A percentile compares a stretch with the other conserved stretches of the same genome.
phyloP scores from a whole-genome alignment of 768 basidiomycete genomes.

The Naganishia kalamii region DNA sequence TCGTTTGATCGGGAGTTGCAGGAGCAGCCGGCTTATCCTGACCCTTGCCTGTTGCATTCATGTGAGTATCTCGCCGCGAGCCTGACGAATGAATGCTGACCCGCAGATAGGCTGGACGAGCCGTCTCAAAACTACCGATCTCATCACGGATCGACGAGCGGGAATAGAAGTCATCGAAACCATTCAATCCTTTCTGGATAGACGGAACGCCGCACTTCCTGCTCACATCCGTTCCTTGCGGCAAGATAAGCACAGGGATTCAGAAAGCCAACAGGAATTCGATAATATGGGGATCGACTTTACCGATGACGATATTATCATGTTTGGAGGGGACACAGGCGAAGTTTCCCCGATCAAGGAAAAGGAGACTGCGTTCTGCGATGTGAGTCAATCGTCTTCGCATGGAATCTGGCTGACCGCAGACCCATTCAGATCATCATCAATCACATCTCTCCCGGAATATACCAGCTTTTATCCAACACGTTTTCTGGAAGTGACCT shows the following conservation, averaged over 20 bases:
- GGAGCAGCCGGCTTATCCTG: conserved; percentile 54
- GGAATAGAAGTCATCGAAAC: conserved; percentile 57
- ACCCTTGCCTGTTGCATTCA: conserved; percentile 53
- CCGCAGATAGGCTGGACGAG: conserved; percentile 55
- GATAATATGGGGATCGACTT: conserved; percentile 64
- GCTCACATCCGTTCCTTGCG: conserved; percentile 40
- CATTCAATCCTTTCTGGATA: conserved; percentile 59
- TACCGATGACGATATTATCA: conserved; percentile 58
- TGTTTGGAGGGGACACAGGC: conserved; percentile 53
- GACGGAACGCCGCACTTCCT: conserved; percentile 54
- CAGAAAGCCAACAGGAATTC: conserved; percentile 66
- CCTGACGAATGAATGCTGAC: neutral
- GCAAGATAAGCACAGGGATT: conserved; percentile 48
- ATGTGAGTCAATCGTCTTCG: conserved; percentile 47
- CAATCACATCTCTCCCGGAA: conserved; percentile 52
- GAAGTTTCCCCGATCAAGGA: conserved; percentile 37
- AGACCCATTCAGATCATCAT: conserved; percentile 51
- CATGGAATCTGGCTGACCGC: neutral
- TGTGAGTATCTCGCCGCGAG: conserved; percentile 2
- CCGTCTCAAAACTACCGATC: conserved; percentile 51
- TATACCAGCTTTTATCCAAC: conserved; percentile 56
- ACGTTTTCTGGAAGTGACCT: conserved; percentile 47
- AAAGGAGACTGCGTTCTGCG: conserved; percentile 54
- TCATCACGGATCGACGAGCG: conserved; percentile 52
- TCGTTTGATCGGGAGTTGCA: conserved; percentile 35